A percentile compares a stretch with the other conserved stretches of the same genome.
phyloP scores from a whole-genome alignment of 1,284 basidiomycete species.

The Dichomitus squalens region DNA sequence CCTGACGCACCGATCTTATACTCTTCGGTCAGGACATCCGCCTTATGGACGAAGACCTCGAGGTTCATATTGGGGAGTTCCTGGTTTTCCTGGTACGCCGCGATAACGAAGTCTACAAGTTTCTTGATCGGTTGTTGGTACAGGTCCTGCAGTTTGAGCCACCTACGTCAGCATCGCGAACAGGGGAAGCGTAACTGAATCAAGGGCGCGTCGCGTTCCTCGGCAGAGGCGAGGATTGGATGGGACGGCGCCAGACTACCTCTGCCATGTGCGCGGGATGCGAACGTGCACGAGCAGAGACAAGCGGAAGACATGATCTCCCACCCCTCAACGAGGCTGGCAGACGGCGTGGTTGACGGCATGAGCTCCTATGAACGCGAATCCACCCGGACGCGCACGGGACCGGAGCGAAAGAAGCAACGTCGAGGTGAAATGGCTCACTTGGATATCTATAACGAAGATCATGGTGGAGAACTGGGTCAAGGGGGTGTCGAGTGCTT shows the following conservation, averaged over 20 bases:
- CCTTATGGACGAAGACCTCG: constrained; percentile 97
- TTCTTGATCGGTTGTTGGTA: constrained; percentile 80
- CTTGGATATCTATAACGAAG: constrained; percentile 97
- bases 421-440: constrained; percentile 32
- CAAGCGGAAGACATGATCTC: not conserved
- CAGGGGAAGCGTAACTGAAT: not conserved
- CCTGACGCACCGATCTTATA: constrained; percentile 78
- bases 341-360: not conserved
- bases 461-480: constrained; percentile 81
- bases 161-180: not conserved
- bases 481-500: constrained; percentile 73
- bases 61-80: constrained; percentile 78
- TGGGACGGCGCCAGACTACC: not conserved
- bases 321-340: not conserved
- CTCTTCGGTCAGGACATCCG: constrained; percentile 90
- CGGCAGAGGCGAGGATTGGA: not conserved
- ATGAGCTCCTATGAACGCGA: not conserved
- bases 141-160: constrained; percentile 48
- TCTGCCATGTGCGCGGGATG: not conserved
- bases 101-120: constrained; percentile 77
- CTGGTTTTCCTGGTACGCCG: constrained; percentile 64
- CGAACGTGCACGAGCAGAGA: not conserved
- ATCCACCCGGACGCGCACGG: not conserved
- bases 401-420: not conserved
- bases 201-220: not conserved